These are phyloP conservation scores for Phyllosticta citribraziliensis DNA, from an alignment of 2,329 filamentous ascomycete genomes.

Conservation along the genomic window DNA sequence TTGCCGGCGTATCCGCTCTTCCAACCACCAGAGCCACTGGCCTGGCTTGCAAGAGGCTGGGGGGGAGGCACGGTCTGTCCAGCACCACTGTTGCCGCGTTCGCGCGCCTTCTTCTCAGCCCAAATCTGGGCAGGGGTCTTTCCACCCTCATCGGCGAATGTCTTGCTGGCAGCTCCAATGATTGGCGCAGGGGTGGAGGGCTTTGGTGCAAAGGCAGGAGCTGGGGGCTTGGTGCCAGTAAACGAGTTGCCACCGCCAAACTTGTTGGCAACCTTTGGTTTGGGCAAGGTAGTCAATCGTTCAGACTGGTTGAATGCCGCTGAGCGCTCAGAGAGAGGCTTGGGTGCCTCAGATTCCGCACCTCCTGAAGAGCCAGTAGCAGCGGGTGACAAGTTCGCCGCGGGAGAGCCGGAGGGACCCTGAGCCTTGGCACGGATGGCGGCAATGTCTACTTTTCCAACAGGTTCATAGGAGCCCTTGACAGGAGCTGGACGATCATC, in stretches of 20 bases:
- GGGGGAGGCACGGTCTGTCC: conserved; percentile 39
- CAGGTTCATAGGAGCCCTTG: conserved; percentile 87
- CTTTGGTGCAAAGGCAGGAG: conserved; percentile 59
- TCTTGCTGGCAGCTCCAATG: conserved; percentile 74
- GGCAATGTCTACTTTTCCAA: conserved; percentile 95
- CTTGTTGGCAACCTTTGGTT: conserved; percentile 88
- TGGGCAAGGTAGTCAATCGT: conserved; percentile 77
- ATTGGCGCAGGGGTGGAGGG: conserved; percentile 50
- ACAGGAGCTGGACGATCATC: conserved; percentile 78
- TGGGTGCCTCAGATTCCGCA: conserved; percentile 41
- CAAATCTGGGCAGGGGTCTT: conserved; percentile 96
- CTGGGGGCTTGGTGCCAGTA: conserved; percentile 78
- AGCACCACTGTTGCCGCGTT: conserved; percentile 50
- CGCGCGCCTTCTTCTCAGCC: conserved; percentile 91
- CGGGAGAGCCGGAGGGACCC: conserved; percentile 40
- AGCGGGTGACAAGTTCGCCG: conserved; percentile 32
- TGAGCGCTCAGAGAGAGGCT: conserved; percentile 64
- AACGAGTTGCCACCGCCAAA: conserved; percentile 67
- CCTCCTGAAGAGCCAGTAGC: conserved; percentile 34
- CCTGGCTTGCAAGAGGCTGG: conserved; percentile 40
- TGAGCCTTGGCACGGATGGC: conserved; percentile 81
- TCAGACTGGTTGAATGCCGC: conserved; percentile 68
- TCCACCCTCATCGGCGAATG: conserved; percentile 87
- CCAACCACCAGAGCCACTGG: conserved; percentile 64
- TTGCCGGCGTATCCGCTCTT: conserved; percentile 88